A percentile compares a stretch with the other conserved stretches of the same genome.
phyloP scores from a whole-genome alignment of 2,329 filamentous ascomycete species.

The Colletotrichum godetiae region DNA sequence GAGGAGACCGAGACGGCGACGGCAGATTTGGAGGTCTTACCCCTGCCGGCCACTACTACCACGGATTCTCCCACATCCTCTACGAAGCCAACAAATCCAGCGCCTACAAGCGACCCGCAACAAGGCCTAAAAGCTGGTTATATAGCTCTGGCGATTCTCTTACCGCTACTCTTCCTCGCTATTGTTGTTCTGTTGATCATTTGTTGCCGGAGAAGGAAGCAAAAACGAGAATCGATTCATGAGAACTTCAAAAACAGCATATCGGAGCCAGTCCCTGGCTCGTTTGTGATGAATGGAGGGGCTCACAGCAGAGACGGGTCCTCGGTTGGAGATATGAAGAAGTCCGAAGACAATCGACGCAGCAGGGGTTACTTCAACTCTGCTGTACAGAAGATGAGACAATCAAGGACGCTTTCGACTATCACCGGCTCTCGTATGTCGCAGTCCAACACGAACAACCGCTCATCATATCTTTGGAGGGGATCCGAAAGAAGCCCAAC shows the following conservation, averaged over 20 bases:
- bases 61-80: slow-evolving; percentile 40
- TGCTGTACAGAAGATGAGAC: slow-evolving; percentile 28
- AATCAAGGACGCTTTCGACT: slow-evolving; percentile 34
- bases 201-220: slow-evolving; percentile 43
- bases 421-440: slow-evolving; percentile 32
- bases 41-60: slow-evolving; percentile 39
- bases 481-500: slow-evolving; percentile 18
- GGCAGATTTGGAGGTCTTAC: slow-evolving; percentile 50
- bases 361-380: slow-evolving; percentile 33
- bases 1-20: slow-evolving; percentile 49
- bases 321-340: slow-evolving; percentile 37
- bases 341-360: slow-evolving; percentile 34
- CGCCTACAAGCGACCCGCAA: slow-evolving; percentile 28
- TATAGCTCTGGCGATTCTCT: slow-evolving; percentile 30
- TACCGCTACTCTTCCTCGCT: slow-evolving; percentile 29
- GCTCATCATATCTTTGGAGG: slow-evolving; percentile 27
- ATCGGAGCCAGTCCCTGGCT: slow-evolving; percentile 45
- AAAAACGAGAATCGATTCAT: slow-evolving; percentile 20
- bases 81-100: slow-evolving; percentile 38
- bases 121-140: slow-evolving; percentile 28
- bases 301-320: slow-evolving; percentile 27
- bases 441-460: slow-evolving; percentile 24
- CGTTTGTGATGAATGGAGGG: slow-evolving; percentile 41
- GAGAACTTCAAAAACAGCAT: slow-evolving; percentile 42
- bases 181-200: slow-evolving; percentile 38